These are phyloP conservation scores for Paraconiothyrium brasiliense DNA, from an alignment of 2,329 filamentous ascomycete species.

Conservation along the genomic window DNA sequence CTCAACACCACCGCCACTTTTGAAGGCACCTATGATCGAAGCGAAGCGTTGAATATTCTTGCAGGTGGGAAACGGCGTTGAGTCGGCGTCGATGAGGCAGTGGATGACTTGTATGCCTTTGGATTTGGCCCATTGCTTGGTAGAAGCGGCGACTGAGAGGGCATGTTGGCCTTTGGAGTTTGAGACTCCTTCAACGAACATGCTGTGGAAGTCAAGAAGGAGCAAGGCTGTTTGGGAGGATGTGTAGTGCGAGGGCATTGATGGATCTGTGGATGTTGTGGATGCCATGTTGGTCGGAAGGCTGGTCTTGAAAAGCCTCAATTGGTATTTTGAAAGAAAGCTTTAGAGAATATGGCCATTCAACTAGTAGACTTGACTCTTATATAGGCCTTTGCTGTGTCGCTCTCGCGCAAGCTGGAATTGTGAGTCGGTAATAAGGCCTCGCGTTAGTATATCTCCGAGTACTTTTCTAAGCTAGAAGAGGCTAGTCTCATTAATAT, in stretches of 20 bases:
- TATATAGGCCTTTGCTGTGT: not conserved
- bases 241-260: conserved; percentile 29
- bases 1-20: conserved; percentile 29
- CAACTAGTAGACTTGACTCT: too few species aligned
- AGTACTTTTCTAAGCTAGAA: not conserved
- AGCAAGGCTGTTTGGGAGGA: conserved; percentile 40
- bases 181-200: conserved; percentile 25
- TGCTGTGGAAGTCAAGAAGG: conserved; percentile 44
- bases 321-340: not conserved
- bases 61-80: conserved; percentile 30
- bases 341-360: not conserved
- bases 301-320: not conserved
- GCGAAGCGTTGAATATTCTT: conserved; percentile 27
- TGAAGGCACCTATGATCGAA: conserved; percentile 14
- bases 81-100: conserved; percentile 32
- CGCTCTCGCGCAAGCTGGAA: not conserved
- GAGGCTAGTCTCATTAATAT: not conserved
- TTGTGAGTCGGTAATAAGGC: not conserved
- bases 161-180: conserved; percentile 23
- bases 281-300: not conserved
- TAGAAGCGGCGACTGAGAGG: conserved; percentile 27
- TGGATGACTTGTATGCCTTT: conserved; percentile 40
- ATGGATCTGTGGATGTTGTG: conserved; percentile 7
- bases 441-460: conserved; percentile 10
- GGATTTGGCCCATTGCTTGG: conserved; percentile 38